phyloP scores from a whole-genome alignment of 1,139 yeast genomes.

The Lodderomyces jiufengensis region DNA sequence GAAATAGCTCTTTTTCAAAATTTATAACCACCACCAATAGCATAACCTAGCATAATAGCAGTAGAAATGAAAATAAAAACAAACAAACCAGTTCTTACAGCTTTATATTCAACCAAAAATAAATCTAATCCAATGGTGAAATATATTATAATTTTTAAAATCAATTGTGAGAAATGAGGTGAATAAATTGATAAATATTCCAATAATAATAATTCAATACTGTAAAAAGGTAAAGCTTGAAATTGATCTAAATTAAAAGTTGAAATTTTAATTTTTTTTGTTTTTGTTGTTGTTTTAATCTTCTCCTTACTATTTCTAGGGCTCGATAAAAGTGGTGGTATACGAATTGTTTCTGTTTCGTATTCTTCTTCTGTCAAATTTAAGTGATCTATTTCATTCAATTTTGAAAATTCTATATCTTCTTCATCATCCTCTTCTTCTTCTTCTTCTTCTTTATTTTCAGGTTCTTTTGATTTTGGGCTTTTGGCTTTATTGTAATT shows the following conservation, averaged over 20 bases:
- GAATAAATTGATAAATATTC: constrained; percentile 11
- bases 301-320: no score
- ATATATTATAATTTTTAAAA: constrained; percentile 8
- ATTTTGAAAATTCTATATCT: constrained; percentile 10
- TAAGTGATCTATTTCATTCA: constrained; percentile 11
- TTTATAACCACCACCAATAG: constrained; percentile 4
- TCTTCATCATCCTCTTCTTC: constrained; percentile 10
- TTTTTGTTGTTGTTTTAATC: neutral
- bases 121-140: constrained; percentile 7
- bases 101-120: constrained; percentile 3
- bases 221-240: constrained; percentile 8
- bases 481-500: no score
- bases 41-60: constrained; percentile 7
- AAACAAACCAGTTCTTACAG: constrained; percentile 8
- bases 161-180: constrained; percentile 8
- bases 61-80: constrained; percentile 8
- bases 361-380: constrained; percentile 10
- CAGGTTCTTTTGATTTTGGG: no score
- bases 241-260: constrained; percentile 1
- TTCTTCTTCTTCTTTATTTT: neutral
- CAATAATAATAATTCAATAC: constrained; percentile 10
- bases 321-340: neutral
- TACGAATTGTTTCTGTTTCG: neutral
- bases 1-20: no score
- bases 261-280: neutral